Conservation (phyloP, 352 stramenopile genomes). For the Pythium aquatile region DNA sequence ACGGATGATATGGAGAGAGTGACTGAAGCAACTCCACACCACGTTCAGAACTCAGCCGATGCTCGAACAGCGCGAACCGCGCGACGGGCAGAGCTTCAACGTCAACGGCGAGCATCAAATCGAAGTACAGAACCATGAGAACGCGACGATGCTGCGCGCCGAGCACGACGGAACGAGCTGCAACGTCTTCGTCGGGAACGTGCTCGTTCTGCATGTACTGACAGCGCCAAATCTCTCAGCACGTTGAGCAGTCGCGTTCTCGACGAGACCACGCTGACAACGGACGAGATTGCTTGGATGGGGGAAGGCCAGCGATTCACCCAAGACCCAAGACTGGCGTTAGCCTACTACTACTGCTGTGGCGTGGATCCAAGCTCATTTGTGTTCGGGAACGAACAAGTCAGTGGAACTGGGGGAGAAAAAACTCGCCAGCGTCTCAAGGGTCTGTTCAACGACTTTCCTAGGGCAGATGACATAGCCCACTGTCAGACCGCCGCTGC, state of each 20-base stretch:
- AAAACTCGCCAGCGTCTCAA: not conserved
- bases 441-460: not conserved
- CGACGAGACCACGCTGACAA: not conserved
- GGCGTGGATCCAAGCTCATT: constrained; percentile 6
- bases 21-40: no score
- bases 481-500: not conserved
- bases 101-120: no score
- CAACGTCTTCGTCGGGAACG: no score
- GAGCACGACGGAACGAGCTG: no score
- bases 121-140: no score
- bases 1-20: no score
- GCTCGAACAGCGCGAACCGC: no score
- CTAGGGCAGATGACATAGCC: not conserved
- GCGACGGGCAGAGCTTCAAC: no score
- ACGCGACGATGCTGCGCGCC: no score
- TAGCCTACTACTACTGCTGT: constrained; percentile 29
- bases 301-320: constrained; percentile 13
- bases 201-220: no score
- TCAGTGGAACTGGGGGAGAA: constrained; percentile 7
- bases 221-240: no score
- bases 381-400: constrained; percentile 20
- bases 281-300: not conserved
- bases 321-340: constrained; percentile 8
- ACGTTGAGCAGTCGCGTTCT: not conserved
- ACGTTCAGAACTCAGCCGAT: no score